Evolutionary conservation across 306 rosid species (phyloP).

Genomic region (Trifolium fragiferum): DNA sequence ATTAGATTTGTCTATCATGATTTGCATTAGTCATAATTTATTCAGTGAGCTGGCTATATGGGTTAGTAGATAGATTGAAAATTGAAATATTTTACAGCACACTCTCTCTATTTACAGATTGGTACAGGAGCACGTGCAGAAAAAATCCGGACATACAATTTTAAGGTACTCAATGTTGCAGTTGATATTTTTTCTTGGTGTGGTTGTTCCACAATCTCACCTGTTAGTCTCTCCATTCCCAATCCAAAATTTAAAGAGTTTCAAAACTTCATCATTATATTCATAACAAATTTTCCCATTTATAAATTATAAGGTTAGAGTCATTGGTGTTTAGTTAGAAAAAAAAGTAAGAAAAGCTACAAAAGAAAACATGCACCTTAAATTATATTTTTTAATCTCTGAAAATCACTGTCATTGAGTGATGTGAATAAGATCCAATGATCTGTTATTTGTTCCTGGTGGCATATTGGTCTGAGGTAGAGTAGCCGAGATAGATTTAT

Average conservation of each 20-base stretch:
- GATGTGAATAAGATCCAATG: conserved; percentile 22
- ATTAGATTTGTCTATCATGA: conserved; percentile 16
- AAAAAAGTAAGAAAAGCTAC: conserved; percentile 10
- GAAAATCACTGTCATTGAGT: conserved; percentile 14
- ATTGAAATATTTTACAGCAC: conserved; percentile 24
- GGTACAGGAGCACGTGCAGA: conserved; percentile 98
- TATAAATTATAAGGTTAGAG: conserved; percentile 25
- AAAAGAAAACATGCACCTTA: conserved; percentile 16
- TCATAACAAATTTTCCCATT: conserved; percentile 9
- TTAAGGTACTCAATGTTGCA: conserved; percentile 65
- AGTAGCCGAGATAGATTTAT: conserved; percentile 4
- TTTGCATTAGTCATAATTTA: conserved; percentile 21
- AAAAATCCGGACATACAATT: conserved; percentile 92
- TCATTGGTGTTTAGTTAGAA: conserved; percentile 10
- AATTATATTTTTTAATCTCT: conserved; percentile 15
- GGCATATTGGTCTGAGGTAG: conserved; percentile 23
- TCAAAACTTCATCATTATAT: conserved; percentile 22
- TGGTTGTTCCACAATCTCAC: not conserved
- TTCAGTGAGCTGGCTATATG: conserved; percentile 25
- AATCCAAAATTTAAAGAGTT: conserved; percentile 27
- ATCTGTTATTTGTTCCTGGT: conserved; percentile 27
- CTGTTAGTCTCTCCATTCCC: conserved; percentile 20
- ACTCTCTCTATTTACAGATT: conserved; percentile 63
- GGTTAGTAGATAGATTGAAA: conserved; percentile 10
- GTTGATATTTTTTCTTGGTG: conserved; percentile 27